A percentile compares a stretch with the other conserved stretches of the same genome.
phyloP scores from a whole-genome alignment of 2,329 filamentous ascomycete genomes.

The Gremmenia infestans region DNA sequence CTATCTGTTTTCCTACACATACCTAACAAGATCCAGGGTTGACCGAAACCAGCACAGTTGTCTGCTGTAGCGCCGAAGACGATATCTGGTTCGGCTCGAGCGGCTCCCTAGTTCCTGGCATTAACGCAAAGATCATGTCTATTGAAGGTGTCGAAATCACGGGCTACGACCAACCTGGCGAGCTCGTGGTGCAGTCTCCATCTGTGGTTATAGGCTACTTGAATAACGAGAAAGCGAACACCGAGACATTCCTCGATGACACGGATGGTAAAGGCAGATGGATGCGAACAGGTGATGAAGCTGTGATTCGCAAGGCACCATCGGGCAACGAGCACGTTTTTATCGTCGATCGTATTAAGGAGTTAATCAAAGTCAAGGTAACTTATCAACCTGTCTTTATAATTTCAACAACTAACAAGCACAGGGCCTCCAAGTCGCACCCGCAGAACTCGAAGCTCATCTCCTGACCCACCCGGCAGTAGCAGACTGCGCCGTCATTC shows the following conservation, averaged over 20 bases:
- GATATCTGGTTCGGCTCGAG: conserved; percentile 70
- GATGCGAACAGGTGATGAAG: conserved; percentile 84
- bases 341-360: conserved; percentile 77
- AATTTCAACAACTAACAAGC: conserved; percentile 1
- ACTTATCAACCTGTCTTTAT: conserved; percentile 18
- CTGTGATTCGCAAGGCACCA: conserved; percentile 2
- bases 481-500: conserved; percentile 75
- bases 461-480: conserved; percentile 70
- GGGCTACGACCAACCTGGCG: conserved; percentile 68
- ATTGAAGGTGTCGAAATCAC: conserved; percentile 65
- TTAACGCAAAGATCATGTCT: conserved; percentile 62
- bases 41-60: conserved; percentile 72
- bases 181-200: conserved; percentile 73
- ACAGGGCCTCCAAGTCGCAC: conserved; percentile 76
- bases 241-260: conserved; percentile 67
- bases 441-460: conserved; percentile 77
- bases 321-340: conserved; percentile 74
- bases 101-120: conserved; percentile 62
- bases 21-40: conserved; percentile 44
- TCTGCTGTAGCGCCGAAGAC: conserved; percentile 51
- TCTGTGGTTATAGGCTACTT: conserved; percentile 78
- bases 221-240: conserved; percentile 77
- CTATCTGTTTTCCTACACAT: too few relatives aligned
- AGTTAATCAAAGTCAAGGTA: conserved; percentile 70
- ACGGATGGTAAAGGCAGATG: conserved; percentile 63